Conservation (phyloP, 1,139 yeast genomes). For the Pichiaceae sp. region DNA sequence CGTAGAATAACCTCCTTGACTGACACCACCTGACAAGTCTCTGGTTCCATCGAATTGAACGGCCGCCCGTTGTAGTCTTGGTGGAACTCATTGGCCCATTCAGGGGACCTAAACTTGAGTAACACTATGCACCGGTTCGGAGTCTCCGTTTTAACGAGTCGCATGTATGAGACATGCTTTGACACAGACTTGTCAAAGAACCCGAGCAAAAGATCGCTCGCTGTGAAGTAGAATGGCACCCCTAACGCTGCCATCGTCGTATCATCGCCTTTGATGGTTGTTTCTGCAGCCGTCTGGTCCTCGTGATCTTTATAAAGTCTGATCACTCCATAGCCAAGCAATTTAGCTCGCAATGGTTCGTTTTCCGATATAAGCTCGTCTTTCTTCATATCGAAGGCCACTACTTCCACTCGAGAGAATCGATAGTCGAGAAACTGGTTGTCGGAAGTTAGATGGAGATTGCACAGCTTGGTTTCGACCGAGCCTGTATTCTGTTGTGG, state of each 20-base stretch:
- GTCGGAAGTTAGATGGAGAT: constrained; percentile 1
- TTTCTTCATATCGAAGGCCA: constrained; percentile 24
- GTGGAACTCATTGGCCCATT: constrained; percentile 55
- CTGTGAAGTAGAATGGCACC: constrained; percentile 81
- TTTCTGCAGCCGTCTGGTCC: constrained; percentile 4
- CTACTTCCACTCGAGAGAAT: constrained; percentile 24
- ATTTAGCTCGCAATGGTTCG: constrained; percentile 49
- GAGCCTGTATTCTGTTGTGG: not conserved
- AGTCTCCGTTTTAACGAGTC: constrained; percentile 60
- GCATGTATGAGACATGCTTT: constrained; percentile 57
- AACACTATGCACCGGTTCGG: constrained; percentile 71
- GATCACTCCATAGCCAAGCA: constrained; percentile 67
- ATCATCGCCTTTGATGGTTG: constrained; percentile 23
- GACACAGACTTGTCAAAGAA: constrained; percentile 60
- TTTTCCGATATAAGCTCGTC: constrained; percentile 12
- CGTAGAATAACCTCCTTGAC: constrained; percentile 52
- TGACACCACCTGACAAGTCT: constrained; percentile 69
- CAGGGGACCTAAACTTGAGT: constrained; percentile 56
- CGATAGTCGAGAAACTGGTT: constrained; percentile 22
- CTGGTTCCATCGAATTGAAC: constrained; percentile 87
- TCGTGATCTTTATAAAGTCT: constrained; percentile 53
- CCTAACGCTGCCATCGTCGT: constrained; percentile 74
- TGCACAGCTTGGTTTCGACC: not conserved
- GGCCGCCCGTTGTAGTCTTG: constrained; percentile 61
- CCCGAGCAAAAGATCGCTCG: constrained; percentile 67